Evolutionary conservation across 805 yeast genomes (phyloP).

Genomic region (Maudiozyma serrabonitensis): DNA sequence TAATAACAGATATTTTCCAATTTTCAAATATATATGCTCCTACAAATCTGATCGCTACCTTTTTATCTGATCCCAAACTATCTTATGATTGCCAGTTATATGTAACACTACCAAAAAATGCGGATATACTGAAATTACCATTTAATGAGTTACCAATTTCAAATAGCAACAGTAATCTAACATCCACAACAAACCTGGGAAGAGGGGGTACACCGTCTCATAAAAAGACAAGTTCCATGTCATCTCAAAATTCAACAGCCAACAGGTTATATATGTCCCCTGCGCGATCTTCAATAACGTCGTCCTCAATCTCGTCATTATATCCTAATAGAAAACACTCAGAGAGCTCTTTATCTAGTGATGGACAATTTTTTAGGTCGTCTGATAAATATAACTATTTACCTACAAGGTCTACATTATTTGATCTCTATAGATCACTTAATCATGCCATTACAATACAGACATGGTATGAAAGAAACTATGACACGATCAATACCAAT

Average conservation of each 20-base stretch:
- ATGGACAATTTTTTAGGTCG: neutral
- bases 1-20: slow-evolving; percentile 79
- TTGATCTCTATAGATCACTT: slow-evolving; percentile 65
- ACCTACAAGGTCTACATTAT: slow-evolving; percentile 58
- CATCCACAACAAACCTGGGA: neutral
- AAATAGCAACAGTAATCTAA: slow-evolving; percentile 4
- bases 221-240: neutral
- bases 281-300: neutral
- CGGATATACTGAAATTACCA: slow-evolving; percentile 25
- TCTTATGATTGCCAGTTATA: slow-evolving; percentile 81
- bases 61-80: slow-evolving; percentile 54
- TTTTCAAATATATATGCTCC: slow-evolving; percentile 84
- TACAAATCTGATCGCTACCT: slow-evolving; percentile 62
- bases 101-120: slow-evolving; percentile 41
- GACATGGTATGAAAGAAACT: slow-evolving; percentile 73
- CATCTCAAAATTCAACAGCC: slow-evolving; percentile 1
- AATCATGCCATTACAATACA: slow-evolving; percentile 68
- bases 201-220: neutral
- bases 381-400: slow-evolving; percentile 14
- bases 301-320: neutral
- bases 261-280: slow-evolving; percentile 1
- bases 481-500: slow-evolving; percentile 35
- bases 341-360: slow-evolving; percentile 17
- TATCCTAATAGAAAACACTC: slow-evolving; percentile 4
- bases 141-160: slow-evolving; percentile 8